Conservation (phyloP, 306 rosid genomes). For the Pterocarpus macrocarpus region DNA sequence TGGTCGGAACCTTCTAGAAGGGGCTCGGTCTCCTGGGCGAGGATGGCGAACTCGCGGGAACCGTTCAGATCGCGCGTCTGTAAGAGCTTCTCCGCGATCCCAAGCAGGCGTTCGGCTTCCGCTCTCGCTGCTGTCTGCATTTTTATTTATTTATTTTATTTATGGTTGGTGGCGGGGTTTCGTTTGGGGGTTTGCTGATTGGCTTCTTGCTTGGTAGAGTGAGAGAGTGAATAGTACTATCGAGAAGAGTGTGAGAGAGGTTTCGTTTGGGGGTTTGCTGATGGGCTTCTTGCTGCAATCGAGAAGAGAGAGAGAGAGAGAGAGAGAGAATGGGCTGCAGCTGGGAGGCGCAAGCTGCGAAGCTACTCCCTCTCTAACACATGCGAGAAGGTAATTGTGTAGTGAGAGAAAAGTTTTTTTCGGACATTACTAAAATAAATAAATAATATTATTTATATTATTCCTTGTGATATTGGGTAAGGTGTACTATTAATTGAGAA, state of each 20-base stretch:
- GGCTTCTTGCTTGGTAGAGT: not conserved
- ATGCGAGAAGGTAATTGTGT: too few relatives aligned
- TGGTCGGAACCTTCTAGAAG: conserved; percentile 93
- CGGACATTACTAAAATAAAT: too few relatives aligned
- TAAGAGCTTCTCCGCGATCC: conserved; percentile 81
- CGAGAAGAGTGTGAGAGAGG: not conserved
- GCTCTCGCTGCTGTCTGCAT: conserved; percentile 55
- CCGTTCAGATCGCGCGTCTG: conserved; percentile 83
- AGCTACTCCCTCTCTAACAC: too few relatives aligned
- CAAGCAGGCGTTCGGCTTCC: conserved; percentile 86
- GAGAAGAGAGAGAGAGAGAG: too few relatives aligned
- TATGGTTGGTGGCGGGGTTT: not conserved
- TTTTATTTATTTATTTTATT: not conserved
- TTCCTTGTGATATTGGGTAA: too few relatives aligned
- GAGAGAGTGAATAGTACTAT: not conserved
- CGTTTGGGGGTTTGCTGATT: not conserved
- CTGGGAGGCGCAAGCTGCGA: not conserved
- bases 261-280: not conserved
- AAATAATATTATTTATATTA: too few relatives aligned
- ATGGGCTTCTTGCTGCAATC: too few relatives aligned
- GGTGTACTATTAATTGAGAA: too few relatives aligned
- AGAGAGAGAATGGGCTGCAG: not conserved
- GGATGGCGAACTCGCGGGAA: conserved; percentile 76
- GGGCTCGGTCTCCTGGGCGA: conserved; percentile 92
- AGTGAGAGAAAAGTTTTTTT: too few relatives aligned